A percentile compares a stretch with the other conserved stretches of the same genome.
These are phyloP conservation scores for Diaporthe aspalathi DNA, from an alignment of 2,329 filamentous ascomycete genomes.

Conservation along the genomic window DNA sequence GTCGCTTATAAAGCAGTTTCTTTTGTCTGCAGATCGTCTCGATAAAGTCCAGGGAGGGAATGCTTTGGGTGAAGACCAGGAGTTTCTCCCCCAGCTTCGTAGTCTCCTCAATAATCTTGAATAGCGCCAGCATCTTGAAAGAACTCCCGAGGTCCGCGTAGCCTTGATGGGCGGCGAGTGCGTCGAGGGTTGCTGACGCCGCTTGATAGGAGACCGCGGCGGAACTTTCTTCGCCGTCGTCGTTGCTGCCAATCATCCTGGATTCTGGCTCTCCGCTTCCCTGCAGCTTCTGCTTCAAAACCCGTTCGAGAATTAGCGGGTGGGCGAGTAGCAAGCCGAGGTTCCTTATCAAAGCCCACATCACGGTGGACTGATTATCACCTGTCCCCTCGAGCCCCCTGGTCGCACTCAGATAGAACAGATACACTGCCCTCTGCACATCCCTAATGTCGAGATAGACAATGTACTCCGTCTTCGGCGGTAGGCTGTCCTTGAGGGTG, in stretches of 20 bases:
- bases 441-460: conserved; percentile 77
- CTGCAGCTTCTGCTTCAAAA: conserved; percentile 55
- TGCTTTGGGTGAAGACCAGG: conserved; percentile 82
- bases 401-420: conserved; percentile 48
- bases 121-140: conserved; percentile 75
- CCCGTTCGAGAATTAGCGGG: conserved; percentile 59
- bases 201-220: conserved; percentile 47
- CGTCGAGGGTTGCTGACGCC: conserved; percentile 48
- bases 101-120: conserved; percentile 76
- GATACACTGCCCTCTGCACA: conserved; percentile 74
- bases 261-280: conserved; percentile 29
- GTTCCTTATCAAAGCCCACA: conserved; percentile 54
- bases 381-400: not conserved
- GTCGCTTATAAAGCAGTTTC: conserved; percentile 62
- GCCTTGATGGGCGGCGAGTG: conserved; percentile 54
- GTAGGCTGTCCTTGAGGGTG: conserved; percentile 73
- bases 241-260: not conserved
- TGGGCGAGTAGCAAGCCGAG: conserved; percentile 65
- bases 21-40: conserved; percentile 62
- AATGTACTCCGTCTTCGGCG: conserved; percentile 83
- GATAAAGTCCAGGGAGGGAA: conserved; percentile 77
- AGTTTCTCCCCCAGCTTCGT: conserved; percentile 75
- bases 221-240: conserved; percentile 35
- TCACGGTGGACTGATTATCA: conserved; percentile 16
- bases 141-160: conserved; percentile 65